A percentile compares a stretch with the other conserved stretches of the same genome.
Conservation (phyloP, 2,329 filamentous ascomycete species). For the Elsinoe australis region DNA sequence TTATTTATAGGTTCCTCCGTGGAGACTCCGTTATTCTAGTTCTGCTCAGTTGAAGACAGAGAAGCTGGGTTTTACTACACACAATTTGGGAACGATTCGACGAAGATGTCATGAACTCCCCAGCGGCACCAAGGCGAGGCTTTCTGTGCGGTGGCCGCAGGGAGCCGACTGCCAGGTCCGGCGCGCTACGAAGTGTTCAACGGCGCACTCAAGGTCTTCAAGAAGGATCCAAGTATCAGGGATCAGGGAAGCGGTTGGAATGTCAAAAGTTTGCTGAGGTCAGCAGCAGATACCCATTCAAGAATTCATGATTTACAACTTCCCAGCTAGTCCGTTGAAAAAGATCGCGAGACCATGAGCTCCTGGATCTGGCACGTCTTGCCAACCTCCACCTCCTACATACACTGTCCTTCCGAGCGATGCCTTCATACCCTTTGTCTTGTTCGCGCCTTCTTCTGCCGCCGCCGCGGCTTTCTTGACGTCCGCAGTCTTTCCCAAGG, state of each 20-base stretch:
- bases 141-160: too few relatives aligned
- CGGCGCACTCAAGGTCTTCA: too few relatives aligned
- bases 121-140: too few relatives aligned
- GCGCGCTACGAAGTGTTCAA: not conserved
- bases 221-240: too few relatives aligned
- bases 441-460: constrained; percentile 66
- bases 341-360: constrained; percentile 77
- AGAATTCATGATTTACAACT: constrained; percentile 17
- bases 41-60: constrained; percentile 65
- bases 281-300: constrained; percentile 17
- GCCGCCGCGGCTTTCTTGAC: constrained; percentile 67
- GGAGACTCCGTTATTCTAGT: constrained; percentile 82
- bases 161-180: too few relatives aligned
- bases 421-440: constrained; percentile 86
- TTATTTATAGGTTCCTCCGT: constrained; percentile 51
- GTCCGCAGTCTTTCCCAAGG: constrained; percentile 57
- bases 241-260: not conserved
- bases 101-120: too few relatives aligned
- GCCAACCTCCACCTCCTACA: constrained; percentile 66
- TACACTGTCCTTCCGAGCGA: constrained; percentile 79
- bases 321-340: constrained; percentile 62
- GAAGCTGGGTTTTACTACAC: too few relatives aligned
- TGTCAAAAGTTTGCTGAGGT: constrained; percentile 4
- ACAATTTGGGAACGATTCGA: too few relatives aligned
- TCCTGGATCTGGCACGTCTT: constrained; percentile 65